A percentile compares a stretch with the other conserved stretches of the same genome.
phyloP scores from a whole-genome alignment of 2,329 filamentous ascomycete species.

The Ophiostoma quercus region DNA sequence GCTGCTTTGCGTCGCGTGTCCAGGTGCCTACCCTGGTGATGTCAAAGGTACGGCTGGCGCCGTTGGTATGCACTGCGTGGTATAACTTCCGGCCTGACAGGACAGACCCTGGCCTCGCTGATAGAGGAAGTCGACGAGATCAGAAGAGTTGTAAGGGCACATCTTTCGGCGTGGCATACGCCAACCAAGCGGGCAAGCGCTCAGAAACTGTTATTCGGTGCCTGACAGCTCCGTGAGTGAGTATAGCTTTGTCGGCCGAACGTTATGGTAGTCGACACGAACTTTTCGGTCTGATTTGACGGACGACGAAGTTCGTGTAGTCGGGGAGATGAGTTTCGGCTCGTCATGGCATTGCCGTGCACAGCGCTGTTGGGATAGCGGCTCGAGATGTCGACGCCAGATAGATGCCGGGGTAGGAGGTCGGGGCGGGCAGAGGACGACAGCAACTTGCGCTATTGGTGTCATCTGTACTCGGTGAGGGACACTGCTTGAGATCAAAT shows the following conservation, averaged over 20 bases:
- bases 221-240: too few relatives aligned
- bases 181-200: too few relatives aligned
- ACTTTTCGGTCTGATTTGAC: not conserved
- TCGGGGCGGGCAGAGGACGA: not conserved
- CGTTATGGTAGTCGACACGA: not conserved
- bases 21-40: slow-evolving; percentile 1
- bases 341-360: not conserved
- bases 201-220: too few relatives aligned
- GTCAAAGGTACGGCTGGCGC: not conserved
- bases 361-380: not conserved
- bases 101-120: too few relatives aligned
- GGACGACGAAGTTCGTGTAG: not conserved
- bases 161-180: too few relatives aligned
- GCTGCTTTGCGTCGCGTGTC: slow-evolving; percentile 2
- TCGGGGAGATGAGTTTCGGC: not conserved
- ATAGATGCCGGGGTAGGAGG: not conserved
- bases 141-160: too few relatives aligned
- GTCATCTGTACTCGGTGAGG: too few relatives aligned
- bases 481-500: not conserved
- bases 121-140: too few relatives aligned
- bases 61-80: not conserved
- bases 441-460: too few relatives aligned
- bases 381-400: not conserved
- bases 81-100: too few relatives aligned
- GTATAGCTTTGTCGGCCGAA: too few relatives aligned